Evolutionary conservation across 2,329 filamentous ascomycete genomes (phyloP).

Genomic region (Xylaria polymorpha): DNA sequence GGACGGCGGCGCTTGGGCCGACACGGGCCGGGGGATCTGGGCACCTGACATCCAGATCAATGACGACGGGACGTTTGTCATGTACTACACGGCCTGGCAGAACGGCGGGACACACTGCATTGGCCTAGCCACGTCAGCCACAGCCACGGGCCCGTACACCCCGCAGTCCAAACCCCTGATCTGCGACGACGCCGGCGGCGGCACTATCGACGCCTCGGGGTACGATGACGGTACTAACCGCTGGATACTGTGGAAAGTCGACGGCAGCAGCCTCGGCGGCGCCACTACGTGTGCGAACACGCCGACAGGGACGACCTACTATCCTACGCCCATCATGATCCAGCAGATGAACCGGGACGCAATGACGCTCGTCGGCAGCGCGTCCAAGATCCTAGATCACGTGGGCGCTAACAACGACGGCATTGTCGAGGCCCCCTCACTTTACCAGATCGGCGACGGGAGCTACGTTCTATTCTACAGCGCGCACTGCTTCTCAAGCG

Average conservation of each 20-base stretch:
- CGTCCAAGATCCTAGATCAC: constrained; percentile 46
- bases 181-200: constrained; percentile 44
- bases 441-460: constrained; percentile 45
- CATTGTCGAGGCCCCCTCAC: constrained; percentile 46
- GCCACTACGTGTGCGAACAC: constrained; percentile 42
- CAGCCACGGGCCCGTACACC: constrained; percentile 43
- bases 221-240: constrained; percentile 47
- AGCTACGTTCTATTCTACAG: constrained; percentile 47
- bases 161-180: constrained; percentile 41
- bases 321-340: constrained; percentile 46
- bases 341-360: constrained; percentile 46
- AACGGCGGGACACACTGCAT: constrained; percentile 47
- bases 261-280: constrained; percentile 46
- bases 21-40: constrained; percentile 42
- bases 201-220: constrained; percentile 45
- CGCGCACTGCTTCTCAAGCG: constrained; percentile 47
- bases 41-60: constrained; percentile 48
- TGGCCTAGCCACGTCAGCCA: constrained; percentile 44
- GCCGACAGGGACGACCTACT: constrained; percentile 31
- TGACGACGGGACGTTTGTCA: constrained; percentile 45
- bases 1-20: constrained; percentile 43
- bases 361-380: constrained; percentile 38
- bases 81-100: constrained; percentile 47
- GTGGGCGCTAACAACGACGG: constrained; percentile 44
- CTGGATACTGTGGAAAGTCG: constrained; percentile 50